Percentiles rank a stretch among this genome's conserved stretches.
Conservation (phyloP, 2,329 filamentous ascomycete species). For the Immersiporthe knoxdaviesiana region DNA sequence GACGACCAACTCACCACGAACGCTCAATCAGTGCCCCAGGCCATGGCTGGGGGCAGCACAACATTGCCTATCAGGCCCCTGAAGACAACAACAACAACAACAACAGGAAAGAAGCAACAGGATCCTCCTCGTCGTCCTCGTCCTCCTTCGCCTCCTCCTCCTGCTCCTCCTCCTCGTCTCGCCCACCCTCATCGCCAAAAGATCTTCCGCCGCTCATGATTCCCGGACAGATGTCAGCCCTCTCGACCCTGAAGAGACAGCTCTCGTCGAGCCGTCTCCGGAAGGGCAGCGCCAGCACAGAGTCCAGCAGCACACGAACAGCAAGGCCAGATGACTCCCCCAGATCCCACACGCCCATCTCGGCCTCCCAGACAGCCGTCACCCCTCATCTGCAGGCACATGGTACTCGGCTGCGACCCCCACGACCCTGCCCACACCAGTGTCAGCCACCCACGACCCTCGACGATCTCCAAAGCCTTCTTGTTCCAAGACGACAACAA, state of each 20-base stretch:
- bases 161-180: constrained; percentile 35
- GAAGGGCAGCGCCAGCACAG: constrained; percentile 48
- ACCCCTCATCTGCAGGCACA: constrained; percentile 50
- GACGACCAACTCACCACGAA: constrained; percentile 66
- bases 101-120: constrained; percentile 8
- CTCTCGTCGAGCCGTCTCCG: constrained; percentile 51
- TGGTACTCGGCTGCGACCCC: constrained; percentile 38
- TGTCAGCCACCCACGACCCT: constrained; percentile 52
- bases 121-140: constrained; percentile 33
- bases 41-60: constrained; percentile 51
- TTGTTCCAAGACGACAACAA: constrained; percentile 41
- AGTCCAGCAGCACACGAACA: constrained; percentile 43
- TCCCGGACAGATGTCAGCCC: constrained; percentile 44
- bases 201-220: constrained; percentile 61
- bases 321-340: constrained; percentile 53
- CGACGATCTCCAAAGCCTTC: constrained; percentile 49
- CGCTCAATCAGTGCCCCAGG: constrained; percentile 66
- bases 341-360: constrained; percentile 49
- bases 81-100: constrained; percentile 11
- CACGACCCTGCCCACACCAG: constrained; percentile 51
- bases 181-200: constrained; percentile 54
- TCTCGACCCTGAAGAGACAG: constrained; percentile 42
- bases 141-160: too few species aligned
- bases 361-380: constrained; percentile 45
- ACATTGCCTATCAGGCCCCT: constrained; percentile 36